These are phyloP conservation scores for Barbarea vulgaris DNA, from an alignment of 345 rosid species.

Conservation along the genomic window DNA sequence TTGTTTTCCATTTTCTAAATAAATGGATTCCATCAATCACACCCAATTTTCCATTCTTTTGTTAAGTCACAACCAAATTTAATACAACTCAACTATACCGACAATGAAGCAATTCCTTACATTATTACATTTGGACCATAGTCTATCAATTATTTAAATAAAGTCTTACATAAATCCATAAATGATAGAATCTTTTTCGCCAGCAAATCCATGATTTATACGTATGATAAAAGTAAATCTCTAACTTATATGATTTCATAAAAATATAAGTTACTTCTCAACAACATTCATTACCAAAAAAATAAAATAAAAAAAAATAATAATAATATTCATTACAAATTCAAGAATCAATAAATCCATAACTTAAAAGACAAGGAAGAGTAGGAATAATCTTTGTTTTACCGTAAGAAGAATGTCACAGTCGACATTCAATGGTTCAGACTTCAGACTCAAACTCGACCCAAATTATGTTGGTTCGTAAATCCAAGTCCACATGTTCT, in stretches of 20 bases:
- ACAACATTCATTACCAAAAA: conserved; percentile 9
- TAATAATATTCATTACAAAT: conserved; percentile 8
- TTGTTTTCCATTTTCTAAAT: not conserved
- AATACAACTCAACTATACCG: conserved; percentile 40
- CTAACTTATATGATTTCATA: conserved; percentile 17
- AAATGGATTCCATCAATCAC: conserved; percentile 20
- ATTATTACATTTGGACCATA: conserved; percentile 40
- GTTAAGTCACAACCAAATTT: conserved; percentile 32
- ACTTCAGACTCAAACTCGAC: conserved; percentile 24
- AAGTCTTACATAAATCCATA: conserved; percentile 17
- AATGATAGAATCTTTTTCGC: conserved; percentile 18
- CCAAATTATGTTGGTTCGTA: conserved; percentile 23
- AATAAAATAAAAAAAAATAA: no score
- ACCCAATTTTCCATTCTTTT: not conserved
- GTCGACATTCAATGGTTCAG: conserved; percentile 12
- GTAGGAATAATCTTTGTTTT: conserved; percentile 1
- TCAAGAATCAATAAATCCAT: conserved; percentile 1
- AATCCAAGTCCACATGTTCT: conserved; percentile 24
- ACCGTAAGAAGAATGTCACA: conserved; percentile 19
- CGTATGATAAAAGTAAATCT: conserved; percentile 27
- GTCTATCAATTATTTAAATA: conserved; percentile 26
- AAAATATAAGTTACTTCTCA: not conserved
- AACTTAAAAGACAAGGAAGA: conserved; percentile 30
- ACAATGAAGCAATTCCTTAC: conserved; percentile 29
- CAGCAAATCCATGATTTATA: conserved; percentile 7